These are phyloP conservation scores for Lyophyllum decastes DNA, from an alignment of 768 basidiomycete species.

Conservation along the genomic window DNA sequence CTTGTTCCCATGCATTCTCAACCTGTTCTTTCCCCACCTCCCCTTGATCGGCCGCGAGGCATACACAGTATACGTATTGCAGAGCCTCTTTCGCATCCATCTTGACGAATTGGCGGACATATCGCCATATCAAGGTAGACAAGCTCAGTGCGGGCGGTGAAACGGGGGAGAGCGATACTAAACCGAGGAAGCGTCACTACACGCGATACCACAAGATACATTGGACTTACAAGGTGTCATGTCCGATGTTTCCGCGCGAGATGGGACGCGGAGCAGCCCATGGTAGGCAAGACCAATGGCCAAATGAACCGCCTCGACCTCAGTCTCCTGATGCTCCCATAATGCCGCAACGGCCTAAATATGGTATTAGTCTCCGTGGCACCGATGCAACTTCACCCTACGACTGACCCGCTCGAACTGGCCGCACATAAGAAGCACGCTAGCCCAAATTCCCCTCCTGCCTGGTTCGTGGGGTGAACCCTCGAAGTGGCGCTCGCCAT, in stretches of 20 bases:
- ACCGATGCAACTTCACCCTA: background rate
- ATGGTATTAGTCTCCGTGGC: background rate
- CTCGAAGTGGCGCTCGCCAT: constrained; percentile 84
- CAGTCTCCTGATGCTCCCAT: constrained; percentile 83
- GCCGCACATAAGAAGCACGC: constrained; percentile 86
- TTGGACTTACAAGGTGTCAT: constrained; percentile 69
- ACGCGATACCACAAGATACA: background rate
- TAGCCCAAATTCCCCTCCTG: constrained; percentile 73
- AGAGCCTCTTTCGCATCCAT: constrained; percentile 93
- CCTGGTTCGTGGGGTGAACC: constrained; percentile 60
- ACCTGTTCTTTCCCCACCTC: constrained; percentile 83
- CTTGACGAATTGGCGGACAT: constrained; percentile 89
- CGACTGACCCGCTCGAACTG: constrained; percentile 86
- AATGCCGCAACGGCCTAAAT: constrained; percentile 84
- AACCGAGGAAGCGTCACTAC: background rate
- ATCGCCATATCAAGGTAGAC: constrained; percentile 87
- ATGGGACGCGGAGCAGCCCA: constrained; percentile 84
- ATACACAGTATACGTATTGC: constrained; percentile 91
- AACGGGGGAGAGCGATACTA: constrained; percentile 73
- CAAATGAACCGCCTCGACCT: constrained; percentile 93
- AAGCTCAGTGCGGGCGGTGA: constrained; percentile 75
- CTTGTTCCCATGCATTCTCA: constrained; percentile 79
- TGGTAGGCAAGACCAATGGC: constrained; percentile 93
- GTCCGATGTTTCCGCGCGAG: constrained; percentile 80
- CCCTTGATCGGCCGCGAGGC: constrained; percentile 71